Evolutionary conservation across 192 early-diverging fungal species (phyloP).

Genomic region (Backusella circina): DNA sequence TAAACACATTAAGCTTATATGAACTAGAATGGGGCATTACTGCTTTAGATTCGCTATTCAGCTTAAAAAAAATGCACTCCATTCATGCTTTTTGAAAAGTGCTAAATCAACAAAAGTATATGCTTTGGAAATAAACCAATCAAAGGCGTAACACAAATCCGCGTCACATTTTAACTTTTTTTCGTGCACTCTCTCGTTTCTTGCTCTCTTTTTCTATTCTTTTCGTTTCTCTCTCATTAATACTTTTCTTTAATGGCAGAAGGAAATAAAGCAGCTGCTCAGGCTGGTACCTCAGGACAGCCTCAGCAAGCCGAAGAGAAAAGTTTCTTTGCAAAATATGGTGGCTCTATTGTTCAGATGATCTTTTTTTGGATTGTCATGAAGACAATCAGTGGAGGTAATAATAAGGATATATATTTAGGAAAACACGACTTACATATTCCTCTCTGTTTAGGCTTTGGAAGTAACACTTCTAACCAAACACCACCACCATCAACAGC

Average conservation of each 20-base stretch:
- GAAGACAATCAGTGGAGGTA: conserved; percentile 11
- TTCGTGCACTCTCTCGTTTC: not conserved
- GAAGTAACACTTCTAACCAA: not conserved
- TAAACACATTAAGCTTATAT: too few species aligned
- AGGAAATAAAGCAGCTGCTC: conserved; percentile 1
- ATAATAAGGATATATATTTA: not conserved
- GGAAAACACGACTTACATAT: conserved; percentile 1
- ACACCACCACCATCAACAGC: not conserved
- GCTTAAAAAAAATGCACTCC: not conserved
- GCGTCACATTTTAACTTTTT: not conserved
- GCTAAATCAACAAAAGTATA: not conserved
- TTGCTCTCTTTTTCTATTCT: not conserved
- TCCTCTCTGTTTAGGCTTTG: not conserved
- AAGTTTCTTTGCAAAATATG: conserved; percentile 27
- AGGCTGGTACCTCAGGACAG: not conserved
- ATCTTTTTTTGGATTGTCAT: conserved; percentile 29
- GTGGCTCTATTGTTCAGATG: conserved; percentile 27
- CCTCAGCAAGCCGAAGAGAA: not conserved
- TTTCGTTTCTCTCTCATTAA: not conserved
- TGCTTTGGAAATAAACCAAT: not conserved
- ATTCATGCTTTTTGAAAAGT: too few species aligned
- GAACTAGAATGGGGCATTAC: not conserved
- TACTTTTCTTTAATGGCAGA: conserved; percentile 1
- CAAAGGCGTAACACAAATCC: not conserved
- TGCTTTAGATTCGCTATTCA: not conserved